These are phyloP conservation scores for Xylaria grammica DNA, from an alignment of 495 filamentous ascomycete genomes.

Conservation along the genomic window DNA sequence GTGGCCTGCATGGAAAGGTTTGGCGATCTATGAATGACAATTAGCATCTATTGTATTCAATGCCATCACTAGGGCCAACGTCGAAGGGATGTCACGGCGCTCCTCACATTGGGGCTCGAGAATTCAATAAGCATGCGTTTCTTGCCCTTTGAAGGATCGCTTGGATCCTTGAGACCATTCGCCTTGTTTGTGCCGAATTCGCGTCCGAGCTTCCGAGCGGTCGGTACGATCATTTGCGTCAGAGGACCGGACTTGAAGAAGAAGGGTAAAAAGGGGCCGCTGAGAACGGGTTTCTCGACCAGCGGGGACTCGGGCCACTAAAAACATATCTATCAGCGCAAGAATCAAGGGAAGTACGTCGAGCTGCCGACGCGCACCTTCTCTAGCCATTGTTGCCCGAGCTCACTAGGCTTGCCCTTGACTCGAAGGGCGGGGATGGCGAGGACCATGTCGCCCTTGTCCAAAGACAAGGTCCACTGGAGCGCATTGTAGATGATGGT, in stretches of 20 bases:
- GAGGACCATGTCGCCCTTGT: constrained; percentile 87
- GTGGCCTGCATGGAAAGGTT: constrained; percentile 72
- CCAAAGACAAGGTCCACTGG: constrained; percentile 80
- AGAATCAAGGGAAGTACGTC: too few species aligned
- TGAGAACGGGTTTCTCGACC: constrained; percentile 66
- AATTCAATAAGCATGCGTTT: constrained; percentile 63
- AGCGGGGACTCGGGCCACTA: constrained; percentile 77
- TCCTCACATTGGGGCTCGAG: constrained; percentile 43
- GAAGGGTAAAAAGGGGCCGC: constrained; percentile 78
- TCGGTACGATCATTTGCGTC: constrained; percentile 63
- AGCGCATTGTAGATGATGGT: constrained; percentile 78
- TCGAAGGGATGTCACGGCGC: background rate
- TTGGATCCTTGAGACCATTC: constrained; percentile 69
- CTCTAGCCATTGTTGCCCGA: constrained; percentile 71
- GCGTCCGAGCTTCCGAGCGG: constrained; percentile 64
- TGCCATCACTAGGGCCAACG: background rate
- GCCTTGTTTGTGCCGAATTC: constrained; percentile 71
- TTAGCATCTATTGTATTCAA: background rate
- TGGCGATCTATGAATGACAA: constrained; percentile 53
- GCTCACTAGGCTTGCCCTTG: constrained; percentile 80
- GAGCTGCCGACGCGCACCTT: constrained; percentile 54
- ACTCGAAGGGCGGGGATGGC: constrained; percentile 80
- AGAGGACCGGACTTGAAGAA: constrained; percentile 71
- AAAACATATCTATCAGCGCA: background rate
- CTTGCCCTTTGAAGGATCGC: constrained; percentile 70